Base-by-base conservation (phyloP, 495 filamentous ascomycete species). In the Platismatia glauca region DNA sequence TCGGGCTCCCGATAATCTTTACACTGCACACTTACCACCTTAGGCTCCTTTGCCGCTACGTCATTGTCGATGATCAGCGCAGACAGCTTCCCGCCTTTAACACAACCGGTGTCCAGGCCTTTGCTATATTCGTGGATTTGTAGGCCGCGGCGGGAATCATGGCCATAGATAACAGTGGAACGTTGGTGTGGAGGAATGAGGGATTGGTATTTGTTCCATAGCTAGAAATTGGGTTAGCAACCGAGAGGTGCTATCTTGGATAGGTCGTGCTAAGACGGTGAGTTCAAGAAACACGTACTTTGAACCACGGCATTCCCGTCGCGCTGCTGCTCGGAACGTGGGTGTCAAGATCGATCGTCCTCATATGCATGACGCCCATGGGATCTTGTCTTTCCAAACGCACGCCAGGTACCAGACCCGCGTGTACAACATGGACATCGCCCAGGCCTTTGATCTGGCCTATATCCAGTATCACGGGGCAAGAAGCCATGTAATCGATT, bases 311-410 rank as follows among this genome's bases (percentile, higher is more conserved):
- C 43, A 75, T 79, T 37, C 86, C 87, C 4, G 82, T 74, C 52
- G 75, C 75, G 52, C 69, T 72, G 24, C 81, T 76, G 62, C 82
- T 84, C 5, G 87, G 88, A 7, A 87, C 74, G 57, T 82, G 79
- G 4, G 82, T 84, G 27, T 83, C 72, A 43, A 81, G 66, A 70
- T 87, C 81, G 52, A 97, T 84, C 5, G 84, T 89, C 55, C 89
- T 84, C 91, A 98, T 95, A 68, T 88, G 92, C 91, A 97, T 97
- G 18, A 87, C 86, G 52, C 84, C 83, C 68, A 82, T 83, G 0
- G 91, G 86, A 73, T 96, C 89, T 67, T 96, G 89, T 60, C 81
- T 77, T 57, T 87, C 79, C 6, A 96, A 76, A 0, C 79, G 71
- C 9, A 95, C 76, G 1, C 82, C 87, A 0, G 93, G 89, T 0